Conservation (phyloP, 345 rosid species). For the Euphorbia lathyris region DNA sequence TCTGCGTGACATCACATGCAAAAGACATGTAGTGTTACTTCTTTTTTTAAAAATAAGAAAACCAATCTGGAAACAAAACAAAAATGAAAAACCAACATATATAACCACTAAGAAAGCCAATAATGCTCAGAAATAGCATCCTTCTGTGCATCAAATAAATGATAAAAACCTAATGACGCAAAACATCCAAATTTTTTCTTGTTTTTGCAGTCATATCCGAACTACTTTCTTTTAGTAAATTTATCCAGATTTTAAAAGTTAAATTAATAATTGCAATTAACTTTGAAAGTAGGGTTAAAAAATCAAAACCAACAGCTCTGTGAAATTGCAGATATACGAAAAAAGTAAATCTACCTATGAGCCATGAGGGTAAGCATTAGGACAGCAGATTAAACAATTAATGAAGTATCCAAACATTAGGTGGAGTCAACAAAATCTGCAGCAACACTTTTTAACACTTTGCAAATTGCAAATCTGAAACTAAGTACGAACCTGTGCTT, state of each 20-base stretch:
- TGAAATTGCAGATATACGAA: no score
- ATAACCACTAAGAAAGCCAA: neutral
- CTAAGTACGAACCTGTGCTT: slow-evolving; percentile 74
- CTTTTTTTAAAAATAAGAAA: neutral
- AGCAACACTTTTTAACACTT: neutral
- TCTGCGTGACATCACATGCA: slow-evolving; percentile 33
- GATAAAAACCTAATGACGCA: neutral
- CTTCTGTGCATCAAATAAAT: neutral
- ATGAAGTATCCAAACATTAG: no score
- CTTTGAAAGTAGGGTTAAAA: no score
- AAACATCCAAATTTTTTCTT: neutral
- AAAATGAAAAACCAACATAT: neutral
- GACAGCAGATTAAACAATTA: neutral
- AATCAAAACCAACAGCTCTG: no score
- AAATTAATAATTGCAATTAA: no score
- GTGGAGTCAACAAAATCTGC: neutral
- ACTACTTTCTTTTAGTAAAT: neutral
- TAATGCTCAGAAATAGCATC: neutral
- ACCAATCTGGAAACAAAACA: neutral
- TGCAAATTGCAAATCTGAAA: neutral
- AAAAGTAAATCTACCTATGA: neutral
- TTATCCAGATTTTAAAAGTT: neutral
- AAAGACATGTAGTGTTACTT: neutral
- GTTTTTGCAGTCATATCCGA: neutral
- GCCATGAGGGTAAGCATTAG: neutral